Base-by-base conservation (phyloP, 2,329 filamentous ascomycete genomes). In the Phialophora macrospora region DNA sequence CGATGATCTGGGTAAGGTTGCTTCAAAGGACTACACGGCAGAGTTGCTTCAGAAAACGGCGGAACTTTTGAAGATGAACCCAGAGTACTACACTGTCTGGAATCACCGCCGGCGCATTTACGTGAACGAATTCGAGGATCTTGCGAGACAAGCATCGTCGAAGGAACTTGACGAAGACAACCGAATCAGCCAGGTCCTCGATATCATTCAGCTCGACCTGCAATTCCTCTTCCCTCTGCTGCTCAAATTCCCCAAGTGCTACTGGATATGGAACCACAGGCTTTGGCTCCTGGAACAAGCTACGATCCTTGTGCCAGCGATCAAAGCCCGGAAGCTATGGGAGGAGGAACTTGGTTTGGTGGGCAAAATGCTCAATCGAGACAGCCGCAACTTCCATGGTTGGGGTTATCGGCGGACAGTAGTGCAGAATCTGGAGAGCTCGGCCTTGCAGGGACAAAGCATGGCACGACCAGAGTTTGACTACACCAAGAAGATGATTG, bases 261-360 rank as follows among this genome's bases (percentile, higher is more conserved):
- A 99, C 81, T 98, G 95, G 94, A 94, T 99, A 74, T 99, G 95
- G 95, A 96, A 97, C 72, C 94, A 97, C 78, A 89, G 95, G 30
- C 80, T 90, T 54, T 99, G 95, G 93, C 81, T 94, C 2, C 82
- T 99, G 14, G 82, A 89, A 62, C 86, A 92, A 76, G 88, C 88
- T 38, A 90, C 90, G 55, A 76, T 82, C 12, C 82, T 88, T 20
- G 81, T 97, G 9, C 84, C 87, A 1, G 68, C 78, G 0, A 64
- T 80, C 0, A 75, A 80, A 17, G 87, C 92, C 1, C 83, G 85
- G 24, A 79, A 82, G 46, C 82, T 97, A 57, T 99, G 95, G 95
- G 83, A 90, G 72, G 88, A 90, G 68, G 95, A 99, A 77, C 85
- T 99, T 20, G 88, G 82, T 0, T 82, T 98, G 8, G 91, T 92